These are phyloP conservation scores for Phytophthora hibernalis DNA, from an alignment of 352 stramenopile species.

Conservation along the genomic window DNA sequence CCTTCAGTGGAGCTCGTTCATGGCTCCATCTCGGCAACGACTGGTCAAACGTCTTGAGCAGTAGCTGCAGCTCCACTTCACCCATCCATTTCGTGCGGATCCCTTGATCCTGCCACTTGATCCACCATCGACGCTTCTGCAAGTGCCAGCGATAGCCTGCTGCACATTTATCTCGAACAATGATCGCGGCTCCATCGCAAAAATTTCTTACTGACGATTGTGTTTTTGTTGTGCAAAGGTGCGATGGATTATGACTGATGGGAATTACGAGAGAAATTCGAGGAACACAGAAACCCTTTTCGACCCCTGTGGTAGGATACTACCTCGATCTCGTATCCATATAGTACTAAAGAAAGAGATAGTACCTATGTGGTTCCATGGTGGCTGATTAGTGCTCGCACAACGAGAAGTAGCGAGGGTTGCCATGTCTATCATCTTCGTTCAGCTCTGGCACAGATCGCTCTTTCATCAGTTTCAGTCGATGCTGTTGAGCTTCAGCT, in stretches of 20 bases:
- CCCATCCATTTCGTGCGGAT: slow-evolving; percentile 42
- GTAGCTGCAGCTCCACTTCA: slow-evolving; percentile 37
- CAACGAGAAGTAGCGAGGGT: slow-evolving; percentile 28
- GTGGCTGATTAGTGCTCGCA: slow-evolving; percentile 32
- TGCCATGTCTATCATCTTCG: slow-evolving; percentile 1
- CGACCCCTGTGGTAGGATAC: too few species aligned
- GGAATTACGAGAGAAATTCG: too few species aligned
- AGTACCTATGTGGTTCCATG: too few species aligned
- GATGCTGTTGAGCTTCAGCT: not conserved
- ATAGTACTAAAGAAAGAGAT: too few species aligned
- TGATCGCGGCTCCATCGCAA: slow-evolving; percentile 53
- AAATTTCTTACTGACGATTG: slow-evolving; percentile 4
- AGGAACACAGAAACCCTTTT: too few species aligned
- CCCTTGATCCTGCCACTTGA: slow-evolving; percentile 40
- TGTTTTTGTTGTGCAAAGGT: too few species aligned
- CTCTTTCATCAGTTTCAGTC: slow-evolving; percentile 37
- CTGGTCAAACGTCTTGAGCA: slow-evolving; percentile 34
- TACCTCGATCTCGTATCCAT: too few species aligned
- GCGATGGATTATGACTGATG: too few species aligned
- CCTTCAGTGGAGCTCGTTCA: slow-evolving; percentile 6
- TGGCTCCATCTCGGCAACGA: slow-evolving; percentile 24
- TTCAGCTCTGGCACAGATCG: slow-evolving; percentile 5
- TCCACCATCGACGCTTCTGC: slow-evolving; percentile 52
- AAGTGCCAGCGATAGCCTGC: slow-evolving; percentile 39
- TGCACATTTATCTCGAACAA: slow-evolving; percentile 46